These are phyloP conservation scores for Lyophyllum shimeji DNA, from an alignment of 768 basidiomycete species.

Conservation along the genomic window DNA sequence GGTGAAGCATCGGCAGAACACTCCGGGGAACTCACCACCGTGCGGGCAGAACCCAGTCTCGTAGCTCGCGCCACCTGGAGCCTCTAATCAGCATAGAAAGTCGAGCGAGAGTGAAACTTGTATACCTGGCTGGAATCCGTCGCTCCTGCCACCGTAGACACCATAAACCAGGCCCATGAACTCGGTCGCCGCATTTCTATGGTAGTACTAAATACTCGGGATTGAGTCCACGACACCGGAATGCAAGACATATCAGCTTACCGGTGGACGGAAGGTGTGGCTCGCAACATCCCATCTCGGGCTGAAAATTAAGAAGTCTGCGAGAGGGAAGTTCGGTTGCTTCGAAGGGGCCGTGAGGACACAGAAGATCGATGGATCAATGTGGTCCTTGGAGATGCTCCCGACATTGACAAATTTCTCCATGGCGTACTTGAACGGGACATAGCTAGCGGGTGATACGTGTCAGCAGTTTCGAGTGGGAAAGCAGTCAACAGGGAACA, in stretches of 20 bases:
- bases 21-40: slow-evolving; percentile 40
- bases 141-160: slow-evolving; percentile 61
- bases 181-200: slow-evolving; percentile 61
- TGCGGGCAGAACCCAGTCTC: slow-evolving; percentile 67
- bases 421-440: slow-evolving; percentile 66
- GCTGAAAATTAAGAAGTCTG: slow-evolving; percentile 65
- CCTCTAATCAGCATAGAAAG: neutral
- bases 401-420: slow-evolving; percentile 66
- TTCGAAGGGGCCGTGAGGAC: slow-evolving; percentile 68
- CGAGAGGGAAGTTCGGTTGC: slow-evolving; percentile 53
- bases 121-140: slow-evolving; percentile 58
- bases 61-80: slow-evolving; percentile 49
- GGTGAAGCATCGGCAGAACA: neutral
- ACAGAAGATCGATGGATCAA: slow-evolving; percentile 70
- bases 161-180: slow-evolving; percentile 68
- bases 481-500: neutral
- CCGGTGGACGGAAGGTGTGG: slow-evolving; percentile 61
- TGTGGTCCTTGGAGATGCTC: slow-evolving; percentile 66
- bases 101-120: neutral
- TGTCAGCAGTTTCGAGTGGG: neutral
- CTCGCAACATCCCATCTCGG: slow-evolving; percentile 63
- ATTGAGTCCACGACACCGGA: neutral
- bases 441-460: slow-evolving; percentile 39
- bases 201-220: slow-evolving; percentile 48
- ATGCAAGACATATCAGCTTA: slow-evolving; percentile 21